Percentiles rank a stretch among this genome's conserved stretches.
Conservation (phyloP, 192 early-diverging fungal species). For the Coemansia sp. region DNA sequence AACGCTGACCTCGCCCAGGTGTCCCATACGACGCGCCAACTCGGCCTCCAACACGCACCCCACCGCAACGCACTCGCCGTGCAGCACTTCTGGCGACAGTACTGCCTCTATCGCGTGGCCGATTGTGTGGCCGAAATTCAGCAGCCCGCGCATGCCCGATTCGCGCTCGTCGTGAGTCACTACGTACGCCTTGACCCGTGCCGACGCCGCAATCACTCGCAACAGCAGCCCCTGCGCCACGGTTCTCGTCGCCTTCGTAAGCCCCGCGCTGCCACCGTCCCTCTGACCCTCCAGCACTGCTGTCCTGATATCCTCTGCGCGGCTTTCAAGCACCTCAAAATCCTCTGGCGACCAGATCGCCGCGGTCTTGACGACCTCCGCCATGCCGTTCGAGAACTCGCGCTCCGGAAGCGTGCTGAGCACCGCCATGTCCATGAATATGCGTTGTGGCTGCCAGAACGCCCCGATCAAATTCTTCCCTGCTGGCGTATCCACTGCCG, state of each 20-base stretch:
- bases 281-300: conserved; percentile 60
- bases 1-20: conserved; percentile 81
- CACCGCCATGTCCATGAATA: conserved; percentile 88
- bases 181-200: conserved; percentile 88
- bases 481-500: conserved; percentile 91
- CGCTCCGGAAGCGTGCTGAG: conserved; percentile 83
- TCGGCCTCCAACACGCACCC: conserved; percentile 96
- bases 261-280: conserved; percentile 7
- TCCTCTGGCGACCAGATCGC: conserved; percentile 87
- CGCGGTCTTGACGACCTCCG: conserved; percentile 97
- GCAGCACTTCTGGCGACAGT: conserved; percentile 82
- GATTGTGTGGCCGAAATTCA: conserved; percentile 97
- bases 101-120: conserved; percentile 97
- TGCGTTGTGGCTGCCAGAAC: conserved; percentile 93
- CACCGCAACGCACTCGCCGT: conserved; percentile 95
- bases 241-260: conserved; percentile 59
- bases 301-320: conserved; percentile 74
- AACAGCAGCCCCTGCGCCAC: conserved; percentile 66
- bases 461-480: conserved; percentile 96
- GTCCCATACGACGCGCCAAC: conserved; percentile 82
- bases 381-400: conserved; percentile 96
- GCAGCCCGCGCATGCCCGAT: conserved; percentile 86
- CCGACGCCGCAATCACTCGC: conserved; percentile 84
- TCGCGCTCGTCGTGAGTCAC: conserved; percentile 96
- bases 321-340: conserved; percentile 87